phyloP scores from a whole-genome alignment of 83 land plant genomes.

The Isoetes engelmannii region DNA sequence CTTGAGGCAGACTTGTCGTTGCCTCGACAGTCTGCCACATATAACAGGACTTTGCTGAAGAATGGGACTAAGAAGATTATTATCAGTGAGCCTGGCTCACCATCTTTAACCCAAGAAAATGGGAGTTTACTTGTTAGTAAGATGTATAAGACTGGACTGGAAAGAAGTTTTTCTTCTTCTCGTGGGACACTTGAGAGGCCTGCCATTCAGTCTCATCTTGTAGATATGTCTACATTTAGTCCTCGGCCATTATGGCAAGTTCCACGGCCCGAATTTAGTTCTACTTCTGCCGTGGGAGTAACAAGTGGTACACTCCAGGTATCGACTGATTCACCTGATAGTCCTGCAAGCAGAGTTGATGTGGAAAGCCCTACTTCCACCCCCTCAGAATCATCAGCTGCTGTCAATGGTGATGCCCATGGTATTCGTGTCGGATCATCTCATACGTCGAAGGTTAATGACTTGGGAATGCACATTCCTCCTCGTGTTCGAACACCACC shows the following conservation, averaged over 20 bases:
- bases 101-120: slow-evolving; percentile 13
- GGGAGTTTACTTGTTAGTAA: slow-evolving; percentile 21
- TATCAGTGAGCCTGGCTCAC: slow-evolving; percentile 16
- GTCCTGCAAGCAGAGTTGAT: not conserved
- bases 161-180: slow-evolving; percentile 33
- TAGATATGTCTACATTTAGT: slow-evolving; percentile 15
- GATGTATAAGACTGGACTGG: slow-evolving; percentile 29
- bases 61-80: slow-evolving; percentile 18
- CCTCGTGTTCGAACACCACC: slow-evolving; percentile 35
- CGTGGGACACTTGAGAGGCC: slow-evolving; percentile 22
- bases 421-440: not conserved
- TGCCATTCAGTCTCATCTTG: slow-evolving; percentile 18
- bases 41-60: slow-evolving; percentile 6
- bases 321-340: not conserved
- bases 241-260: slow-evolving; percentile 30
- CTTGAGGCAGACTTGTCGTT: slow-evolving; percentile 8
- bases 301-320: slow-evolving; percentile 9
- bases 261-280: slow-evolving; percentile 15
- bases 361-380: not conserved
- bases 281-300: slow-evolving; percentile 26
- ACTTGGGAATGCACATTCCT: slow-evolving; percentile 24
- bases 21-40: slow-evolving; percentile 11
- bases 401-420: not conserved
- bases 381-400: not conserved
- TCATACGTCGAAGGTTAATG: slow-evolving; percentile 18